These are phyloP conservation scores for Gastrodia elata DNA, from an alignment of 106 monocot genomes.

Conservation along the genomic window DNA sequence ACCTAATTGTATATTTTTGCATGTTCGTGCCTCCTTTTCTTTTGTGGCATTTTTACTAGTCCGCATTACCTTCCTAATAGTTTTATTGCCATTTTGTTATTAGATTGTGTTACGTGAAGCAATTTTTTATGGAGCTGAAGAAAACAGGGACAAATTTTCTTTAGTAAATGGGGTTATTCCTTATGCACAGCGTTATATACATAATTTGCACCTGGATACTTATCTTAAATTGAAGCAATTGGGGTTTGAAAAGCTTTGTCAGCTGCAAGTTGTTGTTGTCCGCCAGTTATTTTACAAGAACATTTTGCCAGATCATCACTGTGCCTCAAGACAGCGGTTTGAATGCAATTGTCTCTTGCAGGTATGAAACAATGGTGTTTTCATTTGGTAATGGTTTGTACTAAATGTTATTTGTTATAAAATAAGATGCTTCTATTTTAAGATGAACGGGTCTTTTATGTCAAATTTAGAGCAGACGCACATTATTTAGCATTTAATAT, in stretches of 20 bases:
- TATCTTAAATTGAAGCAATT: conserved; percentile 32
- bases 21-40: neutral
- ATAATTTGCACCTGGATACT: conserved; percentile 25
- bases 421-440: neutral
- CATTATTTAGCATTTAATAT: neutral
- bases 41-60: neutral
- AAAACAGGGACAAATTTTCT: conserved; percentile 42
- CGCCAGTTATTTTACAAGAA: conserved; percentile 45
- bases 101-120: conserved; percentile 84
- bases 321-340: conserved; percentile 30
- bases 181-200: conserved; percentile 12
- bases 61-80: conserved; percentile 1
- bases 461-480: neutral
- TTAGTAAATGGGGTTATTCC: conserved; percentile 66
- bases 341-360: conserved; percentile 54
- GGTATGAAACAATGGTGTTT: conserved; percentile 14
- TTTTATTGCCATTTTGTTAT: neutral
- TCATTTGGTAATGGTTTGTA: neutral
- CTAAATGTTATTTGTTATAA: neutral
- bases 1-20: neutral
- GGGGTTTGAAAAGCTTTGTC: conserved; percentile 28
- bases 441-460: no score
- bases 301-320: conserved; percentile 23
- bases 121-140: conserved; percentile 58
- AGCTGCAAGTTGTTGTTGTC: conserved; percentile 37